Evolutionary conservation across 2,329 filamentous ascomycete genomes (phyloP).

Genomic region (Neocucurbitaria cava): DNA sequence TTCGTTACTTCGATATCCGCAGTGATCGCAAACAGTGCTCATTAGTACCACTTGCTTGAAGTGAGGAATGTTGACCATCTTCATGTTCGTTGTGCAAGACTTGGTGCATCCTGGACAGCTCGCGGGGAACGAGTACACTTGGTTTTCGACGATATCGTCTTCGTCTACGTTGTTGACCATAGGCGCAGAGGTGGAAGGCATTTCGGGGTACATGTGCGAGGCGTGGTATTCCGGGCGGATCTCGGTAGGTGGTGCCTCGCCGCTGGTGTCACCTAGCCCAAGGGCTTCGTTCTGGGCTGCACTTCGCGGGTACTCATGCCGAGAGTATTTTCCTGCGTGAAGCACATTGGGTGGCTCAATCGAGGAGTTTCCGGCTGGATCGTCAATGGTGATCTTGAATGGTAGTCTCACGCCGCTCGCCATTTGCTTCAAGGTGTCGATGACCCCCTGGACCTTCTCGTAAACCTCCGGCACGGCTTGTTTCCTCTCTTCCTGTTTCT

Average conservation of each 20-base stretch:
- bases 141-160: slow-evolving; percentile 87
- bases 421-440: slow-evolving; percentile 78
- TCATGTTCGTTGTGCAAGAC: slow-evolving; percentile 91
- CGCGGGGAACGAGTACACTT: slow-evolving; percentile 91
- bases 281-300: slow-evolving; percentile 85
- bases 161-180: slow-evolving; percentile 54
- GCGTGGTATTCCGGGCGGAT: slow-evolving; percentile 62
- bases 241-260: slow-evolving; percentile 63
- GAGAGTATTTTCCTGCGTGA: slow-evolving; percentile 87
- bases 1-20: slow-evolving; percentile 94
- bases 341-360: slow-evolving; percentile 82
- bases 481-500: slow-evolving; percentile 84
- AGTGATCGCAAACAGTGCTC: slow-evolving; percentile 89
- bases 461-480: slow-evolving; percentile 78
- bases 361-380: slow-evolving; percentile 94
- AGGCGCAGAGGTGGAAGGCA: slow-evolving; percentile 41
- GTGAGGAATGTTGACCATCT: slow-evolving; percentile 97
- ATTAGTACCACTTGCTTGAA: slow-evolving; percentile 98
- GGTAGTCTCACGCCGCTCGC: slow-evolving; percentile 79
- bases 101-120: slow-evolving; percentile 91
- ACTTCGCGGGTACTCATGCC: slow-evolving; percentile 82
- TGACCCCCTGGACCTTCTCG: slow-evolving; percentile 77
- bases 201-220: slow-evolving; percentile 53
- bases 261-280: slow-evolving; percentile 67
- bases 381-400: slow-evolving; percentile 87